Evolutionary conservation across 2,329 filamentous ascomycete species (phyloP).

Genomic region (Massarina eburnea): DNA sequence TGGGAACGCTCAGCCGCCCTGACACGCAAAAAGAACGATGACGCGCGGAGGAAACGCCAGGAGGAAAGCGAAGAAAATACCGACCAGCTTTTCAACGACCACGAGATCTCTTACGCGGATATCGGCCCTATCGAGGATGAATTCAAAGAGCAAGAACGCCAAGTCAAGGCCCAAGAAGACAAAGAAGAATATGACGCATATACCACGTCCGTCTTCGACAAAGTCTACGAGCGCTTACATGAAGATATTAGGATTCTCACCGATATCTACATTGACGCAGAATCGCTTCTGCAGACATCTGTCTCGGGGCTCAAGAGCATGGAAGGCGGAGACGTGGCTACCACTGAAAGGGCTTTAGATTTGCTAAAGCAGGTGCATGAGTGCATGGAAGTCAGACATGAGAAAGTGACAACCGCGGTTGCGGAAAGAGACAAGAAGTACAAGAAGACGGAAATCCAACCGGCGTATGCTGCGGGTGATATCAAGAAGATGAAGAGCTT

Average conservation of each 20-base stretch:
- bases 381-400: constrained; percentile 53
- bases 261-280: constrained; percentile 46
- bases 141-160: constrained; percentile 55
- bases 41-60: constrained; percentile 52
- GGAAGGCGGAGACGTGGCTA: constrained; percentile 16
- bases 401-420: constrained; percentile 52
- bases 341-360: constrained; percentile 33
- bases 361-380: constrained; percentile 46
- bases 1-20: constrained; percentile 52
- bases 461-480: constrained; percentile 55
- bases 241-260: constrained; percentile 53
- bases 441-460: constrained; percentile 57
- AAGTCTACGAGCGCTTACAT: constrained; percentile 52
- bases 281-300: constrained; percentile 26
- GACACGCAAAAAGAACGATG: constrained; percentile 50
- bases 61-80: constrained; percentile 56
- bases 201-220: constrained; percentile 53
- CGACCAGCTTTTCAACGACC: constrained; percentile 57
- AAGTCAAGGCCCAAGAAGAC: constrained; percentile 56
- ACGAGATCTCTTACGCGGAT: constrained; percentile 61
- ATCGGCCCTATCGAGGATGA: constrained; percentile 58
- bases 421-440: constrained; percentile 57
- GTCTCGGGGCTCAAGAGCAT: constrained; percentile 27
- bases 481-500: constrained; percentile 53
- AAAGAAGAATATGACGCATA: constrained; percentile 55